Percentiles rank a stretch among this genome's conserved stretches.
These are phyloP conservation scores for Eutrema japonicum DNA, from an alignment of 345 rosid species.

Conservation along the genomic window DNA sequence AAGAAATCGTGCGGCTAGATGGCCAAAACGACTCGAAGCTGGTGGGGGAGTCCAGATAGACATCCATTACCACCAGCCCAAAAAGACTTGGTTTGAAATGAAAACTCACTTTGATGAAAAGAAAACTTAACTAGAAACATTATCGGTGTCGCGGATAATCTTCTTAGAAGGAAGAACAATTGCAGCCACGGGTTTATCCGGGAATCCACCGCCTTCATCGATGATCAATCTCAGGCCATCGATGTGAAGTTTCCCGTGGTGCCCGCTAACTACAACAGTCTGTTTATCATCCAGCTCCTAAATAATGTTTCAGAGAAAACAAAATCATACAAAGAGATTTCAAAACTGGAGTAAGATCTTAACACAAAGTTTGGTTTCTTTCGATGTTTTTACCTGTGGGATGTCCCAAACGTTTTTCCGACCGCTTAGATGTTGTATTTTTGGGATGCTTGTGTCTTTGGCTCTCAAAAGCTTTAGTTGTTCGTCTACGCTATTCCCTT, in stretches of 20 bases:
- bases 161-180: slow-evolving; percentile 72
- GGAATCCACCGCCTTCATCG: slow-evolving; percentile 83
- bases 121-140: slow-evolving; percentile 32
- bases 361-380: slow-evolving; percentile 16
- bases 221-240: slow-evolving; percentile 80
- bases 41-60: too few relatives aligned
- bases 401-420: slow-evolving; percentile 82
- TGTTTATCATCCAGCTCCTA: slow-evolving; percentile 47
- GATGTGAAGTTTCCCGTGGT: slow-evolving; percentile 80
- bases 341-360: slow-evolving; percentile 9
- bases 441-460: slow-evolving; percentile 64
- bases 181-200: slow-evolving; percentile 75
- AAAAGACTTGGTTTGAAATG: too few relatives aligned
- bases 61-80: too few relatives aligned
- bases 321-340: not conserved
- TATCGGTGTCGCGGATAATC: slow-evolving; percentile 66
- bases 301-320: not conserved
- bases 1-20: too few relatives aligned
- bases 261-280: slow-evolving; percentile 74
- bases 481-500: slow-evolving; percentile 58
- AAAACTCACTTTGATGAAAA: not conserved
- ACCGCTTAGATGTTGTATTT: slow-evolving; percentile 70
- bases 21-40: too few relatives aligned
- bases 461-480: slow-evolving; percentile 68
- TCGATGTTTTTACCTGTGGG: slow-evolving; percentile 58